Evolutionary conservation across 31 red algal species (phyloP).

Genomic region (Odonthalia washingtoniensis): DNA sequence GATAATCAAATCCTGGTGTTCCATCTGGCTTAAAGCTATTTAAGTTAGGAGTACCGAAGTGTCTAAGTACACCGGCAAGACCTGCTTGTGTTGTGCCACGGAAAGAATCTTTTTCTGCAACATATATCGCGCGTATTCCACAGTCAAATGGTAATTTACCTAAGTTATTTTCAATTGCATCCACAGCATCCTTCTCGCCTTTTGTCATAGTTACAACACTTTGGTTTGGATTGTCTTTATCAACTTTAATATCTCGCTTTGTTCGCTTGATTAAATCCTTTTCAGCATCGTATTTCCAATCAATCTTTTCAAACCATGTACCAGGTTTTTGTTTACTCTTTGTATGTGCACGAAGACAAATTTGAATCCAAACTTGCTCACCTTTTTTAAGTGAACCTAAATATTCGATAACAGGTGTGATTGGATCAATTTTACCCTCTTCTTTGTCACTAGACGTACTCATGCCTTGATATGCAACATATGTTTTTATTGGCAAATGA

Average conservation of each 20-base stretch:
- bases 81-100: background rate
- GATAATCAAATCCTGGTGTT: background rate
- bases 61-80: too few relatives aligned
- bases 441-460: conserved; percentile 1
- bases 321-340: conserved; percentile 4
- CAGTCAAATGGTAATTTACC: background rate
- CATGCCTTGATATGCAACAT: background rate
- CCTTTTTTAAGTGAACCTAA: background rate
- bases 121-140: conserved; percentile 16
- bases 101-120: conserved; percentile 14
- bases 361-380: conserved; percentile 8
- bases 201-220: conserved; percentile 17
- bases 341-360: conserved; percentile 7
- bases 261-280: too few relatives aligned
- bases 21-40: conserved; percentile 13
- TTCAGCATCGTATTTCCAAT: background rate
- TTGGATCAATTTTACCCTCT: conserved; percentile 26
- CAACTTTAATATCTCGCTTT: too few relatives aligned
- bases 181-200: background rate
- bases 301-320: conserved; percentile 2
- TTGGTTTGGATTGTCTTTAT: too few relatives aligned
- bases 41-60: too few relatives aligned
- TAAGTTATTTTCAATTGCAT: background rate
- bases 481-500: conserved; percentile 12
- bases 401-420: conserved; percentile 4